phyloP scores from a whole-genome alignment of 495 filamentous ascomycete genomes.

The Lepraria neglecta region DNA sequence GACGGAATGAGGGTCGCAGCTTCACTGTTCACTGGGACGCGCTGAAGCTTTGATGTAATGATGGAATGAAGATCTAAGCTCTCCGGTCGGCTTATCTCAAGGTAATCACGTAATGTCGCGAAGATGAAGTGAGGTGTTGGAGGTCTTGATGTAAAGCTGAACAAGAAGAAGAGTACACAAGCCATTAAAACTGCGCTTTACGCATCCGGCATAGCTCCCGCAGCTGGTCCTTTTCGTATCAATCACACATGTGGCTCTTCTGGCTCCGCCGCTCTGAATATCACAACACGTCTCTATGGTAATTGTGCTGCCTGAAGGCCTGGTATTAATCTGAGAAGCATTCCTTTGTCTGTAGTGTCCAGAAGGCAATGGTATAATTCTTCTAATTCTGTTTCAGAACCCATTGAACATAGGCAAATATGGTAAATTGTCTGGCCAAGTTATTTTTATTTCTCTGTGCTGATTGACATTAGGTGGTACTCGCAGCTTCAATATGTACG shows the following conservation, averaged over 20 bases:
- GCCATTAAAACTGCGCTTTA: neutral
- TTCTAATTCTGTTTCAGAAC: neutral
- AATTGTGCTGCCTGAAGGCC: neutral
- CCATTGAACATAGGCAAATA: conserved; percentile 3
- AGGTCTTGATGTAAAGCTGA: neutral
- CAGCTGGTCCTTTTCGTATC: neutral
- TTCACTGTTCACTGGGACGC: neutral
- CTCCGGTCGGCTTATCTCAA: no score
- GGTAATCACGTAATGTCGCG: neutral
- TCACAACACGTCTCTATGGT: neutral
- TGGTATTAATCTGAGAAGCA: neutral
- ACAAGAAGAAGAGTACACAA: no score
- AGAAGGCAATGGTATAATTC: neutral
- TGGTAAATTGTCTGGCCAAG: neutral
- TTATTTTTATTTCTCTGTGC: neutral
- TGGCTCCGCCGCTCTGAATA: no score
- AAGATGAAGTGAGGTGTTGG: neutral
- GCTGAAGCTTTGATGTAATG: neutral
- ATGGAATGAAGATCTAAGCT: neutral
- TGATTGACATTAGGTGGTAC: conserved; percentile 64
- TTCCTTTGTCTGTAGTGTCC: neutral
- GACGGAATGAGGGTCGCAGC: neutral
- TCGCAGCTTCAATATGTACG: conserved; percentile 98
- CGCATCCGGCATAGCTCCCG: neutral
- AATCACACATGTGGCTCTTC: neutral